A percentile compares a stretch with the other conserved stretches of the same genome.
These are phyloP conservation scores for Xylariaceae sp. DNA, from an alignment of 2,329 filamentous ascomycete species.

Conservation along the genomic window DNA sequence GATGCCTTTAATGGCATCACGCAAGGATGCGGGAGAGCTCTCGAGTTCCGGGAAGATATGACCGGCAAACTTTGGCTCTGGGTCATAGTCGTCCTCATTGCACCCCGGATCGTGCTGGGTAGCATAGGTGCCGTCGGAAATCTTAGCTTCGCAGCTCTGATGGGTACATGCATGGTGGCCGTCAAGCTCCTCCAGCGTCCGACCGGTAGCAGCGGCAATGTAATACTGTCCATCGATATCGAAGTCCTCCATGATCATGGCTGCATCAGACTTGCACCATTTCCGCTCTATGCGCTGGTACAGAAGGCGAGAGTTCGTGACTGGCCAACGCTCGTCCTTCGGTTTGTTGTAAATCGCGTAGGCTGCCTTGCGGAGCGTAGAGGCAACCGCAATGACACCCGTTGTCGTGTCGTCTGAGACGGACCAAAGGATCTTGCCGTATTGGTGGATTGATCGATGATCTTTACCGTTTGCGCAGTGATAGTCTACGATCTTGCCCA, in stretches of 20 bases:
- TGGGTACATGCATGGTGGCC: background rate
- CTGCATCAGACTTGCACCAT: background rate
- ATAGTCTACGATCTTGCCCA: slow-evolving; percentile 1
- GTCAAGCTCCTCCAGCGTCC: background rate
- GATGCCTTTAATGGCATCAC: slow-evolving; percentile 1
- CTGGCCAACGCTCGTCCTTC: slow-evolving; percentile 1
- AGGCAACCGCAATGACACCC: background rate
- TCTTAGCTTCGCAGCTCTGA: slow-evolving; percentile 1
- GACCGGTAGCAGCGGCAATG: background rate
- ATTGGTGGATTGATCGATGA: slow-evolving; percentile 1
- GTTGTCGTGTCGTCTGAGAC: slow-evolving; percentile 1
- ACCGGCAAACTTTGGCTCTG: background rate
- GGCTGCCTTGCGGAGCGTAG: background rate
- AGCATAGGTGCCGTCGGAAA: background rate
- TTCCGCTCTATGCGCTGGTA: slow-evolving; percentile 1
- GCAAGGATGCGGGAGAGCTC: background rate
- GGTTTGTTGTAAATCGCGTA: background rate
- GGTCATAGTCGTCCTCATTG: background rate
- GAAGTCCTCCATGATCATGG: slow-evolving; percentile 2
- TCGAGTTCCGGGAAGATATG: background rate
- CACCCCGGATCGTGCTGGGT: background rate
- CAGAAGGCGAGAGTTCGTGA: background rate
- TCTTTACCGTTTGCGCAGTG: slow-evolving; percentile 1
- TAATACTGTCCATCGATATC: slow-evolving; percentile 2
- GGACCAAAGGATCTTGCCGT: background rate